These are phyloP conservation scores for Stenogyne calaminthoides DNA, from an alignment of 305 asterid genomes.

Conservation along the genomic window DNA sequence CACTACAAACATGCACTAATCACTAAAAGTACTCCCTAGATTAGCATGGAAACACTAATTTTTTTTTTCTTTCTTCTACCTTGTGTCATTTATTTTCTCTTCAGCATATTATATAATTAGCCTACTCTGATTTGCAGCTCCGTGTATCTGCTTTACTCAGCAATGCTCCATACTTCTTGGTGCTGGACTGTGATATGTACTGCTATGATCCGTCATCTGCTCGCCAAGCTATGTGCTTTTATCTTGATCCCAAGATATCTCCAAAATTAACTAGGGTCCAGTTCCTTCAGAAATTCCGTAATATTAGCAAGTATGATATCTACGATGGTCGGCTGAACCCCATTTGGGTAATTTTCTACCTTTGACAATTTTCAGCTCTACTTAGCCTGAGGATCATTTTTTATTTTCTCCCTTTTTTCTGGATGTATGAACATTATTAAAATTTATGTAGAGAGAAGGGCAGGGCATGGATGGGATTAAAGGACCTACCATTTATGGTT, in stretches of 20 bases:
- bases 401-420: background rate
- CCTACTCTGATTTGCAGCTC: conserved; percentile 46
- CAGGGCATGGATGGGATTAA: conserved; percentile 58
- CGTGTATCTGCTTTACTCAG: conserved; percentile 60
- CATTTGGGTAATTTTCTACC: conserved; percentile 34
- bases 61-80: background rate
- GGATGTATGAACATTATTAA: background rate
- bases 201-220: conserved; percentile 66
- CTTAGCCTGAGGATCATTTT: conserved; percentile 18
- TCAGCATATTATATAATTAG: background rate
- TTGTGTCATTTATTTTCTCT: background rate
- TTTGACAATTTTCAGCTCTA: background rate
- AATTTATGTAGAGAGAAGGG: conserved; percentile 45
- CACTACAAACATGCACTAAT: background rate
- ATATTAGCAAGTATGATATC: conserved; percentile 51
- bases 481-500: conserved; percentile 59
- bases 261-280: conserved; percentile 60
- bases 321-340: conserved; percentile 45
- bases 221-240: conserved; percentile 74
- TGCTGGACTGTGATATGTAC: conserved; percentile 76
- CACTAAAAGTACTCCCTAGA: background rate
- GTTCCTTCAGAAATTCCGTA: conserved; percentile 65
- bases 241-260: conserved; percentile 51
- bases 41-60: background rate
- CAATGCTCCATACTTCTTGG: conserved; percentile 72